Conservation (phyloP, 805 yeast species). For the Lachancea meyersii region DNA sequence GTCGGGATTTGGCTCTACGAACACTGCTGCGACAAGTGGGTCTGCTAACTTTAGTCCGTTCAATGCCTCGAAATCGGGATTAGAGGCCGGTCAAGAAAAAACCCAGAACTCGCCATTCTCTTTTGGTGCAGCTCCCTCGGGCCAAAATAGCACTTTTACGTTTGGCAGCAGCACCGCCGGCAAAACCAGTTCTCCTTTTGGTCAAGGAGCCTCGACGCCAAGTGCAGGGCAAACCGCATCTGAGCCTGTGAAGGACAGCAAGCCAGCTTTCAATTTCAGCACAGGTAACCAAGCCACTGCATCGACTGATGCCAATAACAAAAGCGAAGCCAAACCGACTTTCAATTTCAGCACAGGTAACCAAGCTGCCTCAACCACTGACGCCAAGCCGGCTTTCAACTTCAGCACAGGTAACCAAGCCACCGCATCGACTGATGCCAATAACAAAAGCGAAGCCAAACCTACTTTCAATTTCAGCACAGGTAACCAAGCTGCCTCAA, state of each 20-base stretch:
- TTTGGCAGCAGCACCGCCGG: background rate
- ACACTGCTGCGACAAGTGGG: background rate
- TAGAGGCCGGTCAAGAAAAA: constrained; percentile 2
- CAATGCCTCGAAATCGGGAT: background rate
- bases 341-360: background rate
- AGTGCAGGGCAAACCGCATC: constrained; percentile 8
- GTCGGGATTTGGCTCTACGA: background rate
- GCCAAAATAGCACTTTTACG: background rate
- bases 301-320: background rate
- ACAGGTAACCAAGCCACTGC: background rate
- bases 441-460: constrained; percentile 11
- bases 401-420: constrained; percentile 11
- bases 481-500: too few relatives aligned
- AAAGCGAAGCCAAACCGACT: background rate
- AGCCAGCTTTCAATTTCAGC: background rate
- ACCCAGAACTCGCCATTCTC: constrained; percentile 7
- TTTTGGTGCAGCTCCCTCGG: constrained; percentile 5
- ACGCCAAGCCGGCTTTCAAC: constrained; percentile 16
- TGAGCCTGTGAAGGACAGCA: background rate
- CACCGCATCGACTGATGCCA: background rate
- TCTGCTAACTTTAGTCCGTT: background rate
- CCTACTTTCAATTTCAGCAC: constrained; percentile 21
- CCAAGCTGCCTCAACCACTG: too few relatives aligned
- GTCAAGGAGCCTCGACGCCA: constrained; percentile 5
- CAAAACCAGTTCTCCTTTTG: constrained; percentile 17